These are phyloP conservation scores for Thelonectria olida DNA, from an alignment of 2,329 filamentous ascomycete species.

Conservation along the genomic window DNA sequence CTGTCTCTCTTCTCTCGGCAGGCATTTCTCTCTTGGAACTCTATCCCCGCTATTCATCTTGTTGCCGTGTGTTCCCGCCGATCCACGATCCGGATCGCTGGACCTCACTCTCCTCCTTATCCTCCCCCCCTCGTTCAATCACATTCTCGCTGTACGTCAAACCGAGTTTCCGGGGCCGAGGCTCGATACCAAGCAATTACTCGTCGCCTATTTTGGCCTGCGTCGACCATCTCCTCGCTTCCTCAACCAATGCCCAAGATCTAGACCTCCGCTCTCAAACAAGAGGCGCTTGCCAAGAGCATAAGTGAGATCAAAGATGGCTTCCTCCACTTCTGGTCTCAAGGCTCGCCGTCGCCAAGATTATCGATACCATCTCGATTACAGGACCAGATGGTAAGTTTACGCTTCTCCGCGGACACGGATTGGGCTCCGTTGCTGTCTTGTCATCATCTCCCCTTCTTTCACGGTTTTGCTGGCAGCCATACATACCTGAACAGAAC, in stretches of 20 bases:
- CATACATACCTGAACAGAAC: not conserved
- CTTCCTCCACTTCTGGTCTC: constrained; percentile 44
- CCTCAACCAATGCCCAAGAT: not conserved
- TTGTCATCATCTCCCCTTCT: not conserved
- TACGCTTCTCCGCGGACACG: not conserved
- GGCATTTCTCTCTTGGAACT: constrained; percentile 14
- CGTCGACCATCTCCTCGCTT: not conserved
- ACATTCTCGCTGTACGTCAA: not conserved
- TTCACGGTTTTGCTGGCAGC: not conserved
- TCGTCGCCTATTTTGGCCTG: not conserved
- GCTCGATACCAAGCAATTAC: not conserved
- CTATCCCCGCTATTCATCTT: constrained; percentile 11
- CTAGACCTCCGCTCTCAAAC: not conserved
- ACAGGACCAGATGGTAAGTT: constrained; percentile 83
- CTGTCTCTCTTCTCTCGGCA: not conserved
- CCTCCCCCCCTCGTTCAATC: constrained; percentile 14
- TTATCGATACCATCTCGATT: constrained; percentile 82
- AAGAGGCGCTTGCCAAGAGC: not conserved
- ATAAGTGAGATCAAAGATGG: constrained; percentile 9
- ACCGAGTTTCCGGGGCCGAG: too few relatives aligned
- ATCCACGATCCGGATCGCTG: not conserved
- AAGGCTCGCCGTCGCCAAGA: constrained; percentile 74
- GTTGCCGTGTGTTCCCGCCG: not conserved
- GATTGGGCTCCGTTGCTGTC: too few relatives aligned
- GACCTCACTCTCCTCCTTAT: too few relatives aligned